Evolutionary conservation across 2,329 filamentous ascomycete genomes (phyloP).

Genomic region (Sclerotinia nivalis): DNA sequence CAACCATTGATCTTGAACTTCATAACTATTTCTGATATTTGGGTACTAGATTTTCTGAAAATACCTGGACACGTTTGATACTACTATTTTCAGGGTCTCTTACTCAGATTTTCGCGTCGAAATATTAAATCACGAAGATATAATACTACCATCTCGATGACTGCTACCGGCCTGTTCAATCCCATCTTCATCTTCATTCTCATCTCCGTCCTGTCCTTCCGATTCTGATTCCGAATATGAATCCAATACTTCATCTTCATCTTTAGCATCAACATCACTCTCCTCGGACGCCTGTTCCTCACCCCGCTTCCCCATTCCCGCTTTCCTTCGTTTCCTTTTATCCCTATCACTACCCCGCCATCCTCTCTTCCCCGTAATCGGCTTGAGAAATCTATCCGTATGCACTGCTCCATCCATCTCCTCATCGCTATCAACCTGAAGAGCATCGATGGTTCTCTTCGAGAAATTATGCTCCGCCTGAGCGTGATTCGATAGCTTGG

Average conservation of each 20-base stretch:
- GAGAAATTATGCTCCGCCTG: constrained; percentile 46
- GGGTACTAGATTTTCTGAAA: not conserved
- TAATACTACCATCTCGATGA: not conserved
- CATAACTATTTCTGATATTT: accelerated
- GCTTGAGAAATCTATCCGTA: constrained; percentile 65
- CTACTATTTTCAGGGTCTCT: not conserved
- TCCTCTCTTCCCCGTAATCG: constrained; percentile 44
- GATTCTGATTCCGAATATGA: constrained; percentile 2
- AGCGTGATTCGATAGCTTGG: constrained; percentile 48
- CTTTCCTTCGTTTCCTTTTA: constrained; percentile 39
- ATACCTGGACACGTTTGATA: not conserved
- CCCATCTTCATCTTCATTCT: not conserved
- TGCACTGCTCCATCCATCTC: constrained; percentile 65
- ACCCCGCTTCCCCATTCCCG: constrained; percentile 24
- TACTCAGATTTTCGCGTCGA: not conserved
- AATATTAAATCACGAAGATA: not conserved
- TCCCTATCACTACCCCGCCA: constrained; percentile 26
- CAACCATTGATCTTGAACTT: too few relatives aligned
- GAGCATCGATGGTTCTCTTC: constrained; percentile 57
- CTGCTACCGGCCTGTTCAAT: not conserved
- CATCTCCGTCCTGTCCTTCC: not conserved
- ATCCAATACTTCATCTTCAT: not conserved
- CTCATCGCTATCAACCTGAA: constrained; percentile 36
- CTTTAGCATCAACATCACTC: not conserved
- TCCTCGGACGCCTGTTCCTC: not conserved